Evolutionary conservation across 371 early-diverging fungal genomes (phyloP), one percentile per base, ranked within the genome.

Genomic region (Mortierella sp.): DNA sequence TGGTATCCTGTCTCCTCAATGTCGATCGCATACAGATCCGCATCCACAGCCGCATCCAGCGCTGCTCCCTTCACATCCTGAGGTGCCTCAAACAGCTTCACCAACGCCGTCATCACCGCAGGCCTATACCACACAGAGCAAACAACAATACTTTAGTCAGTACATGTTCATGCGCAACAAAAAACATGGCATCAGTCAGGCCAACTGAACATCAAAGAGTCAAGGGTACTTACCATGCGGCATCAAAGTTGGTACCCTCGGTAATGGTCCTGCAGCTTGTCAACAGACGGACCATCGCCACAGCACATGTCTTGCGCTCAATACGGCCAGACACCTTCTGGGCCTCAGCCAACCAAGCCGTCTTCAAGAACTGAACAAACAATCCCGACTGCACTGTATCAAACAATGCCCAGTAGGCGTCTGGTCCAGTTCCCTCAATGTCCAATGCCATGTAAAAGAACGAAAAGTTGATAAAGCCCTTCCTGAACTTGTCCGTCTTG

Each of bases 301-400:
- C 85, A 4, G 90, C 91, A 50, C 90, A 90, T 3, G 91, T 86
- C 85, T 94, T 95, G 75, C 95, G 91, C 66, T 96, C 97, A 14
- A 89, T 86, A 0, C 91, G 89, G 9, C 91, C 90, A 44, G 88
- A 83, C n/a, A 95, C 79, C 53, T 88, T 88, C 41, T 87, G 89
- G 11, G 96, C 77, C 55, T 94, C 94, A 8, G 93, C 91, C 31
- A 96, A 79, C 58, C 97, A 80, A 40, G 96, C 88, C 14, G 89
- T 88, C 50, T 87, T 87, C 78, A 95, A 72, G 61, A 98, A 85
- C 48, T 92, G 90, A 3, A 90, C 89, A 86, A 97, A 95, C 67
- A 97, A 85, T 13, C 92, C 89, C 3, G 92, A 90, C 85, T 97
- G 97, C 52, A 98, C 89, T 37, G 85, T 74, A 64, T 98, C 96